Base-by-base conservation (phyloP, 1,284 basidiomycete genomes). In the Mycena sp. region DNA sequence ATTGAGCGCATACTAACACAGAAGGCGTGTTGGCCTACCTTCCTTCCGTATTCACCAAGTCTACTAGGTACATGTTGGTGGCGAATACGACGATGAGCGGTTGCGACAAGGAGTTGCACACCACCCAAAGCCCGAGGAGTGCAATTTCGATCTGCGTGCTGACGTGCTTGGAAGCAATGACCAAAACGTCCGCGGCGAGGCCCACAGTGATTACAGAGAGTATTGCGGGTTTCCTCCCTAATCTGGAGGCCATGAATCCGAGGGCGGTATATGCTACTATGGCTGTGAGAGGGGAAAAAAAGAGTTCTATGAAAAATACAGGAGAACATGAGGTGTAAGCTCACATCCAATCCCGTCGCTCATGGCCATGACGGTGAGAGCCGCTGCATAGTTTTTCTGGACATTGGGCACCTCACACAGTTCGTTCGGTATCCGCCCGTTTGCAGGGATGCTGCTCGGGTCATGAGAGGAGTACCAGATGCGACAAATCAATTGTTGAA, bases 221-320 rank as follows among this genome's bases (percentile, higher is more conserved):
- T 14, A 79, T 64, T 3, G 68, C 70, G 2, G 76, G 72, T 62
- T 74, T 79, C 16, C 76, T 72, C 37, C 72, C 78, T 3, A 72
- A 65, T 6, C 52, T 63, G 0, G 76, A 72, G 9, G 76, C 71
- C 50, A 77, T 45, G 29, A 65, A 67, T 26, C 68, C 72, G 11
- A 70, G 50, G 2, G 62, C 43, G n/a, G 73, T 69, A 52, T 68
- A 75, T 1, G 59, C 58, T 3, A 65, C 45, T 35, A 70, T 64
- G 30, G 63, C 71, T 71, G 43, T n/a, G 19, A 17, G 19, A 43
- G 29, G 19, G 28, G 10, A 12, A 16, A 44, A 9, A 25, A n/a
- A 30, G 10, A n/a, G 10, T 17, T 32, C 12, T 12, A 19, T n/a
- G n/a, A n/a, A n/a, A n/a, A n/a, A n/a, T n/a, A n/a, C n/a, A 9